Evolutionary conservation across 768 basidiomycete genomes (phyloP), one percentile per base, ranked within the genome.

Genomic region (Inosperma sp.): DNA sequence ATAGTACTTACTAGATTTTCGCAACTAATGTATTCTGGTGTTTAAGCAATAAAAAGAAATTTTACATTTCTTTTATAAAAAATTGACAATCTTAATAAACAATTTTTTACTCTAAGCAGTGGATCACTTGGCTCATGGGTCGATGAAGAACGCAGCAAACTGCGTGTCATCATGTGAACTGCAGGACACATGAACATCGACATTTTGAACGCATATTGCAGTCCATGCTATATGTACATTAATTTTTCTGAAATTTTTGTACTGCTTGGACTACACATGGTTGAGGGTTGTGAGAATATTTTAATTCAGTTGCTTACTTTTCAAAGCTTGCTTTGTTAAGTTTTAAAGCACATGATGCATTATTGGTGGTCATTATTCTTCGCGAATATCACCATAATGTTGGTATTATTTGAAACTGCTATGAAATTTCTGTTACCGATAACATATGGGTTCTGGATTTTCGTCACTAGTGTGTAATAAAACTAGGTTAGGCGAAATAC

Each of bases 241-340:
- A 39, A 23, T 39, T 39, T 39, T 23, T 23, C 37, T 23, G 37
- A 39, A 39, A 23, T n/a, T n/a, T n/a, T n/a, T n/a, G n/a, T n/a
- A n/a, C 37, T 39, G 37, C 25, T 21, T 39, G 37, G 37, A 39
- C 37, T 23, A 39, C 37, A 39, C 37, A 39, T 39, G 37, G 37
- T 39, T 39, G 37, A 39, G 37, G 37, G 37, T 39, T 23, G 37
- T 39, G 17, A 26, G 25, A 23, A 23, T 44, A 44, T 44, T 21
- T 26, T 44, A 44, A 44, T 26, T 44, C 22, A 44, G 27, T 44
- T 44, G 42, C 42, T 44, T 44, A n/a, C n/a, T n/a, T n/a, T n/a
- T n/a, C n/a, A n/a, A n/a, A n/a, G n/a, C n/a, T n/a, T n/a, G n/a
- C n/a, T 44, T 44, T 26, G 42, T 16, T 44, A 44, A 44, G 22